Evolutionary conservation across 371 early-diverging fungal genomes (phyloP).

Genomic region (Cokeromyces recurvatus): DNA sequence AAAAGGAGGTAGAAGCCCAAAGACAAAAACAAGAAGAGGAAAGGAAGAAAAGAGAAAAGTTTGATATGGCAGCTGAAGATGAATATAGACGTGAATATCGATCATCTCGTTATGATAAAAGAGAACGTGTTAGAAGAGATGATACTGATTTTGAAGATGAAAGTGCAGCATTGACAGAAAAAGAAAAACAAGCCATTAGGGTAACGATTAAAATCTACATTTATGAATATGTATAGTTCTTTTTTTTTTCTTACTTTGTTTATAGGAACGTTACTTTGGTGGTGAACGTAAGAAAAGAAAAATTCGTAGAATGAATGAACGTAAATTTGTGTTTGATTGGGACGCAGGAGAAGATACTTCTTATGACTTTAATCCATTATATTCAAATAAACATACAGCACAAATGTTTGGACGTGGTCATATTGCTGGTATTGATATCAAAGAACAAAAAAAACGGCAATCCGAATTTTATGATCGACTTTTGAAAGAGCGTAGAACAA

Average conservation of each 20-base stretch:
- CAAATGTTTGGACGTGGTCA: conserved; percentile 92
- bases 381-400: conserved; percentile 73
- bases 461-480: conserved; percentile 69
- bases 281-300: conserved; percentile 73
- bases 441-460: conserved; percentile 66
- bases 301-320: conserved; percentile 81
- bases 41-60: conserved; percentile 51
- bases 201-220: conserved; percentile 12
- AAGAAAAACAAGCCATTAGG: conserved; percentile 47
- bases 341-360: conserved; percentile 94
- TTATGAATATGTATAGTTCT: background rate
- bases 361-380: conserved; percentile 85
- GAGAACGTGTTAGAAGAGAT: conserved; percentile 9
- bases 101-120: conserved; percentile 15
- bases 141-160: conserved; percentile 9
- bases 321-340: conserved; percentile 97
- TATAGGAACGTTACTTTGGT: conserved; percentile 85
- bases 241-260: background rate
- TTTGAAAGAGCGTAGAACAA: conserved; percentile 63
- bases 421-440: conserved; percentile 85
- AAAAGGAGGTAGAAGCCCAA: conserved; percentile 76
- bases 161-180: conserved; percentile 27
- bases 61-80: conserved; percentile 53
- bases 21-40: conserved; percentile 61
- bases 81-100: conserved; percentile 35